Conservation (phyloP, 768 basidiomycete genomes). For the Pleurotus citrinopileatus region DNA sequence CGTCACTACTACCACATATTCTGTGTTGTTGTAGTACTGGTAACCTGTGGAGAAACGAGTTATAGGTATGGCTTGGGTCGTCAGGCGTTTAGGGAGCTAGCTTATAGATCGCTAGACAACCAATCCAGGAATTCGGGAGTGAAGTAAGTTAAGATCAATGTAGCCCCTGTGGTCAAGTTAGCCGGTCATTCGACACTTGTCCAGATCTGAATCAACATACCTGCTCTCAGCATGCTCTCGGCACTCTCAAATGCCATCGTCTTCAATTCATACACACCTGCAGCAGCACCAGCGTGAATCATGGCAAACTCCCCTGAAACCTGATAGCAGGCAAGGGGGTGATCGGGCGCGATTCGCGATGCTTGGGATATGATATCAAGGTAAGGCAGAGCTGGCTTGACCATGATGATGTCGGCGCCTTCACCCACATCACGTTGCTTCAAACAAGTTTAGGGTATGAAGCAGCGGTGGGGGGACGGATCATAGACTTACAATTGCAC, state of each 20-base stretch:
- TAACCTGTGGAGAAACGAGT: no score
- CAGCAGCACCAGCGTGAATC: conserved; percentile 90
- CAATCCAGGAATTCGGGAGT: conserved; percentile 95
- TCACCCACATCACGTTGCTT: conserved; percentile 88
- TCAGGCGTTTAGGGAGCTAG: no score
- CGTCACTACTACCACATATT: no score
- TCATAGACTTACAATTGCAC: conserved; percentile 77
- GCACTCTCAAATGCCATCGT: conserved; percentile 93
- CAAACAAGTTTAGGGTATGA: conserved; percentile 5
- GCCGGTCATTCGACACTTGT: background rate
- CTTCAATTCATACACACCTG: conserved; percentile 90
- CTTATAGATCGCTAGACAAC: conserved; percentile 42
- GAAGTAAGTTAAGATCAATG: conserved; percentile 91
- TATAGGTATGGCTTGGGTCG: no score
- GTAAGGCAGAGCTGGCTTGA: conserved; percentile 95
- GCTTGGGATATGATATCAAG: conserved; percentile 95
- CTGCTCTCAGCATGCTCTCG: conserved; percentile 91
- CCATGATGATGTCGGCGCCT: conserved; percentile 99
- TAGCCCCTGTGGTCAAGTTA: conserved; percentile 57
- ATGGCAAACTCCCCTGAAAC: conserved; percentile 98
- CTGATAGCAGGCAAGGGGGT: conserved; percentile 95
- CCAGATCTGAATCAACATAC: conserved; percentile 36
- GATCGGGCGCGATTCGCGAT: conserved; percentile 73
- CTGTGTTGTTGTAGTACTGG: no score
- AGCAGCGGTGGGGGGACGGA: background rate